Conservation (phyloP, 108 stramenopile genomes). For the Mediolabrus comicus region DNA sequence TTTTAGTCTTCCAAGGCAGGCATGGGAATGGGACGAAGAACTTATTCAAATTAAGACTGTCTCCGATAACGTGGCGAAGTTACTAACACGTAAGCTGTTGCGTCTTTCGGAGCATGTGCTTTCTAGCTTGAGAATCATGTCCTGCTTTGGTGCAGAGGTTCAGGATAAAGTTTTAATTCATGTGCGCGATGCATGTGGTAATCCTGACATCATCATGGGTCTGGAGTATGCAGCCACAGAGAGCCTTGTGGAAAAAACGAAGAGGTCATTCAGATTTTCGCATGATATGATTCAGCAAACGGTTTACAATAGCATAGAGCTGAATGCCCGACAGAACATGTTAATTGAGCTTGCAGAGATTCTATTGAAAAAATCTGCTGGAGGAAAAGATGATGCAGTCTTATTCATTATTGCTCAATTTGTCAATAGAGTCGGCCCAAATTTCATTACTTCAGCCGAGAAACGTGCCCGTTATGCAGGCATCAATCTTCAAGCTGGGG, state of each 20-base stretch:
- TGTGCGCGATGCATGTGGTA: slow-evolving; percentile 9
- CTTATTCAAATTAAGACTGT: slow-evolving; percentile 3
- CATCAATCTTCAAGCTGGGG: slow-evolving; percentile 17
- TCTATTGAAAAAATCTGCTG: not conserved
- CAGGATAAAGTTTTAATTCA: not conserved
- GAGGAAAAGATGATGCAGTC: not conserved
- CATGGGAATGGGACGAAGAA: slow-evolving; percentile 23
- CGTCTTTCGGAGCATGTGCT: slow-evolving; percentile 7
- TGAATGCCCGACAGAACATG: not conserved
- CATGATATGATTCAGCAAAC: slow-evolving; percentile 23
- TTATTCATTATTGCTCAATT: slow-evolving; percentile 16
- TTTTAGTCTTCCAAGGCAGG: not conserved
- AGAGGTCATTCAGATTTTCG: not conserved
- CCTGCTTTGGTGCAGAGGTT: slow-evolving; percentile 19
- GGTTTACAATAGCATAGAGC: not conserved
- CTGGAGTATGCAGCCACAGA: slow-evolving; percentile 2
- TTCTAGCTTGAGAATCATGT: not conserved
- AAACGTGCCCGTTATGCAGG: slow-evolving; percentile 13
- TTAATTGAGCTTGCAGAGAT: not conserved
- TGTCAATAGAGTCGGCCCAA: slow-evolving; percentile 1
- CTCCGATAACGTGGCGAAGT: slow-evolving; percentile 9
- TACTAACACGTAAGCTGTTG: slow-evolving; percentile 1
- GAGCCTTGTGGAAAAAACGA: not conserved
- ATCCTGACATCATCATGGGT: not conserved
- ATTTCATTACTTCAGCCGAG: not conserved